Base-by-base conservation (phyloP, 2,329 filamentous ascomycete species). In the Beauveria medogensis region DNA sequence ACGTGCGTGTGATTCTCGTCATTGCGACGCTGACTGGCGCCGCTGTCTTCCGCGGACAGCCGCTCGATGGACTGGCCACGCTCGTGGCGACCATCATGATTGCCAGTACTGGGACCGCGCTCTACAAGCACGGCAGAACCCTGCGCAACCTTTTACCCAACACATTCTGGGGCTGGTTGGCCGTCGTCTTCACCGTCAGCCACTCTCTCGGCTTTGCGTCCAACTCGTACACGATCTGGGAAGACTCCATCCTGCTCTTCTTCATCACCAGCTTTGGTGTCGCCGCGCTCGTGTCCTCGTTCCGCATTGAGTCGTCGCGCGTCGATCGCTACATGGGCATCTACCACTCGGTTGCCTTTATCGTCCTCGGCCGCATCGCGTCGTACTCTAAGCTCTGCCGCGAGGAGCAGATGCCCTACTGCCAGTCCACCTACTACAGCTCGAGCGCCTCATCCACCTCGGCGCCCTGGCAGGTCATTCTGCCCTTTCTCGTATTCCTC, bases 221-320 rank as follows among this genome's bases (percentile, higher is more conserved):
- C 3, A 99, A 99, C 75, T 99, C 94, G 0, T 99, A 92, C 75
- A 97, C 93, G 0, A 96, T 99, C 66, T 99, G 94, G 92, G 94
- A 99, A 76, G 94, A 99, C 69, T 90, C 91, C 16, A 97, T 97
- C 60, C 81, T 96, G 5, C 80, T 96, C 3, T 96, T 96, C 77
- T 93, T 97, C 76, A 83, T 97, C 62, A 85, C 86, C 2, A 94
- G 92, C 0, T 97, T 97, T 70, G 92, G 92, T 34, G 74, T 92
- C 7, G 80, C 88, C n/a, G 84, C 88, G 41, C 82, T 89, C 14
- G 74, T 91, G 14, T 86, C 88, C 2, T 92, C 92, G 0, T 81
- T 96, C 68, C 85, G 90, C 18, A 86, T 92, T 65, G 81, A 85
- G 56, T 55, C 57, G 41, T 80, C 82, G 41, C 76, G 81, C 26